Evolutionary conservation across 495 filamentous ascomycete species (phyloP), one percentile per base, ranked within the genome.

Genomic region (Penicillium ochrochloron): DNA sequence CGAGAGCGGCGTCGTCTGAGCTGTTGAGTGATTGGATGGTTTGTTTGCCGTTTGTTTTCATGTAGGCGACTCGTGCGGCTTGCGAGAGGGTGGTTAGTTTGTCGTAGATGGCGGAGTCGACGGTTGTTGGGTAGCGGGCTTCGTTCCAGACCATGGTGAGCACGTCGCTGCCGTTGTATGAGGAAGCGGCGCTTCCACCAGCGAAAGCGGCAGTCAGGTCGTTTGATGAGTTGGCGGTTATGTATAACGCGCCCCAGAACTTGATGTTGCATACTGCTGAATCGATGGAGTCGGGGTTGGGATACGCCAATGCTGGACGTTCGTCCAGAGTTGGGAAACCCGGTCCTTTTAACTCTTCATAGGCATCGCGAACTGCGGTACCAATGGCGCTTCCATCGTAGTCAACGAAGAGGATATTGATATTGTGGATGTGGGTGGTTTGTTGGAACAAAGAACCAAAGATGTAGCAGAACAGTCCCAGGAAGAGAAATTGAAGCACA

Each of bases 101-200:
- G 15, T 9, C 51, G 5, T 61, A 41, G 46, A 85, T 62, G 34
- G 60, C 51, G 0, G 74, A 62, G 64, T 84, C 83, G 12, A 76
- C 64, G n/a, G 77, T 66, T 1, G 78, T 67, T 0, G 84, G 68
- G 62, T 85, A 86, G 1, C 77, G 77, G 5, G 78, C 82, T 70
- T 84, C 77, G 57, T 85, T 84, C 82, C 83, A 85, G 57, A 84
- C 73, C 60, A 77, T 78, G 8, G 71, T 71, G 25, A 85, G 60
- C 9, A 80, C 71, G 57, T 82, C 59, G 35, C 63, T 68, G 27
- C 54, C 51, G 54, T 85, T 76, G 71, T 83, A 84, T 0, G 62
- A 64, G 10, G 75, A 34, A 5, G 78, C 75, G 4, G 72, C 64
- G 0, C 59, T 33, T 8, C 70, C 73, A n/a, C 73, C 74, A 0